These are phyloP conservation scores for Oryza punctata DNA, from an alignment of 176 grass and related monocot genomes.

Conservation along the genomic window DNA sequence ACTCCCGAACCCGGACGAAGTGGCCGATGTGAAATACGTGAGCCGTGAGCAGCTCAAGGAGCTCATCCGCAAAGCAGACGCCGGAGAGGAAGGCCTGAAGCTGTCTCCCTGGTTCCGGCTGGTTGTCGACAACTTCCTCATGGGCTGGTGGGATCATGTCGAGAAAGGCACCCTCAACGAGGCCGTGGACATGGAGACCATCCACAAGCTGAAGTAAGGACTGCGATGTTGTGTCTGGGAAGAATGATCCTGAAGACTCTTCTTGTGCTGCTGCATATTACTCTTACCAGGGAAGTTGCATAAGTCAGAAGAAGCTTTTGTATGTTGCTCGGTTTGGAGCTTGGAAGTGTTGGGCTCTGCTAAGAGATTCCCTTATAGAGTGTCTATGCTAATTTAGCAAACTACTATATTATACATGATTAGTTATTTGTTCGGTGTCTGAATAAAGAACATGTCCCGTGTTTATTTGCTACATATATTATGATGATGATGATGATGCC, in stretches of 20 bases:
- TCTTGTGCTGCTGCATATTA: neutral
- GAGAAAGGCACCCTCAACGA: slow-evolving; percentile 71
- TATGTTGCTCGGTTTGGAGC: neutral
- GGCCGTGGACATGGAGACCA: slow-evolving; percentile 84
- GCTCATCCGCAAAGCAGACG: slow-evolving; percentile 68
- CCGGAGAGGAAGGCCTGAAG: slow-evolving; percentile 72
- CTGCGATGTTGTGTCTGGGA: neutral
- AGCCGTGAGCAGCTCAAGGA: slow-evolving; percentile 76
- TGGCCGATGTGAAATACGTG: slow-evolving; percentile 79
- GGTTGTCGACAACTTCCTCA: slow-evolving; percentile 87
- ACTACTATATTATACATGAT: neutral
- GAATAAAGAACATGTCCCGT: neutral
- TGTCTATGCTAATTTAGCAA: neutral
- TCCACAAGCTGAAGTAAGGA: slow-evolving; percentile 76
- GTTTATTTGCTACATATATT: neutral
- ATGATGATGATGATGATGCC: neutral
- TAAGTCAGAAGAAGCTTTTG: neutral
- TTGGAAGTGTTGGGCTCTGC: neutral
- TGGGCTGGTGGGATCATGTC: slow-evolving; percentile 89
- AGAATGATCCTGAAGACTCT: neutral
- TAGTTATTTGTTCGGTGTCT: neutral
- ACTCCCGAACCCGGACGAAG: slow-evolving; percentile 81
- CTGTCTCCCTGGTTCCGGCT: slow-evolving; percentile 93
- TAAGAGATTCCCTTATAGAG: neutral
- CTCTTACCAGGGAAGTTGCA: neutral